Conservation (phyloP, 805 yeast genomes). For the Candida takata region DNA sequence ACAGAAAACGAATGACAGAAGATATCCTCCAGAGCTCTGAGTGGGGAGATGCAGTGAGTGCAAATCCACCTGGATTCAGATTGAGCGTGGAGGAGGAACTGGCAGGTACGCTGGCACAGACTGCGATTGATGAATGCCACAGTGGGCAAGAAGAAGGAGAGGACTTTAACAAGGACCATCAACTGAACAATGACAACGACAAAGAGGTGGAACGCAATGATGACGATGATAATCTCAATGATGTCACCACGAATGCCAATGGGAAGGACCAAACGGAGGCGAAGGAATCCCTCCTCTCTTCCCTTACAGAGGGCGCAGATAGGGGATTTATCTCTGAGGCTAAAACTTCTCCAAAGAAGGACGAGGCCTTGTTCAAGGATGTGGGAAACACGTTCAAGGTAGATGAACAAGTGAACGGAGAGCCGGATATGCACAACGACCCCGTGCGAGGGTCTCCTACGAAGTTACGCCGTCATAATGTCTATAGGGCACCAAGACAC, state of each 20-base stretch:
- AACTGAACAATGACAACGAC: too few relatives aligned
- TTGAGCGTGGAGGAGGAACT: constrained; percentile 7
- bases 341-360: constrained; percentile 20
- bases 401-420: too few relatives aligned
- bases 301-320: constrained; percentile 34
- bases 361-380: constrained; percentile 30
- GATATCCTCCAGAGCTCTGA: constrained; percentile 48
- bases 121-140: not conserved
- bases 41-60: constrained; percentile 52
- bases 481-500: constrained; percentile 42
- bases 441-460: constrained; percentile 28
- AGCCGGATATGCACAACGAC: too few relatives aligned
- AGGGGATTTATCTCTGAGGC: constrained; percentile 15
- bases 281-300: constrained; percentile 28
- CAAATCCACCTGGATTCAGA: constrained; percentile 25
- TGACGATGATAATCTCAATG: too few relatives aligned
- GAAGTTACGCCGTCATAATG: constrained; percentile 34
- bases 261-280: constrained; percentile 2
- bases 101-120: constrained; percentile 7
- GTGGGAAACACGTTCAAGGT: constrained; percentile 8
- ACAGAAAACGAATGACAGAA: too few relatives aligned
- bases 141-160: constrained; percentile 2
- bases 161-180: constrained; percentile 3
- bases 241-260: constrained; percentile 3
- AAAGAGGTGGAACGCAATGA: too few relatives aligned